Conservation (phyloP, 306 rosid genomes). For the Heteromeles arbutifolia region DNA sequence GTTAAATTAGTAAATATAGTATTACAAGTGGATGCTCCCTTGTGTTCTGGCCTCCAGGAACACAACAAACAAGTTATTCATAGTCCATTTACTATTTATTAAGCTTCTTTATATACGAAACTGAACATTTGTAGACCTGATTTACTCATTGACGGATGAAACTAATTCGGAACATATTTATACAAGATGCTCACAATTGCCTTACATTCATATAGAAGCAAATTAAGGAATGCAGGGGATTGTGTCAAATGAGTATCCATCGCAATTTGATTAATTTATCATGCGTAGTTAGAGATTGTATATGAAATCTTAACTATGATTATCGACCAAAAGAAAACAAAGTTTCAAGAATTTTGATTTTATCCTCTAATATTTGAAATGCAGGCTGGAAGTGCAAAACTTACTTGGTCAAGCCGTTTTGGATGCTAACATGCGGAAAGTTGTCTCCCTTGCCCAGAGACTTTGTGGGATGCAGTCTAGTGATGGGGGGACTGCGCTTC, state of each 20-base stretch:
- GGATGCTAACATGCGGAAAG: slow-evolving; percentile 56
- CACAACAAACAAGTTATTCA: not conserved
- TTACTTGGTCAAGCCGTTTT: slow-evolving; percentile 54
- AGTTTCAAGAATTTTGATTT: slow-evolving; percentile 8
- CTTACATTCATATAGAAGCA: not conserved
- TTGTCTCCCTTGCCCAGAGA: slow-evolving; percentile 52
- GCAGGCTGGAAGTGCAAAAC: slow-evolving; percentile 70
- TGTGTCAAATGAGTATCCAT: not conserved
- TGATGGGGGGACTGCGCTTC: slow-evolving; percentile 22
- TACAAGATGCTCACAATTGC: not conserved
- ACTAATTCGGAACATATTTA: not conserved
- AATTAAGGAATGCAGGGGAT: not conserved
- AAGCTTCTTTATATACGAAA: not conserved
- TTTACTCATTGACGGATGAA: not conserved
- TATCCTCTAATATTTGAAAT: slow-evolving; percentile 14
- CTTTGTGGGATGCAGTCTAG: slow-evolving; percentile 58
- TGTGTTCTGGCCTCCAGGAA: not conserved
- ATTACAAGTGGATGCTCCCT: not conserved
- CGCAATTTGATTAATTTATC: not conserved
- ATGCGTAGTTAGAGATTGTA: not conserved
- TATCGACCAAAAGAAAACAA: not conserved
- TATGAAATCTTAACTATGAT: not conserved
- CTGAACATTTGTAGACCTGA: not conserved
- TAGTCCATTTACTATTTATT: not conserved
- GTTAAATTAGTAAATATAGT: not conserved